These are phyloP conservation scores for Diaporthe citrichinensis DNA, from an alignment of 2,329 filamentous ascomycete species.

Conservation along the genomic window DNA sequence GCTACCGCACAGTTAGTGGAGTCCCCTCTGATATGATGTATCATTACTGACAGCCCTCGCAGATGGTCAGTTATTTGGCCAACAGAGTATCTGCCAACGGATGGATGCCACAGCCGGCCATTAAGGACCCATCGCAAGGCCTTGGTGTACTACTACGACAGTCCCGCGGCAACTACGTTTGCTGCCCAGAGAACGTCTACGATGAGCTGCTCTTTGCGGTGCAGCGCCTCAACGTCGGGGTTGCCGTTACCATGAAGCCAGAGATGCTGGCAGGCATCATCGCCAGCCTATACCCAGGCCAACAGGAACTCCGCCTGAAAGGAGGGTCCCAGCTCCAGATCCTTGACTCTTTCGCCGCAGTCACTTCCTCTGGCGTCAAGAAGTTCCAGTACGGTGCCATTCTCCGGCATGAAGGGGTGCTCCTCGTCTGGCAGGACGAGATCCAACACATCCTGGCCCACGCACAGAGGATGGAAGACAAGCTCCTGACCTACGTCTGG, in stretches of 20 bases:
- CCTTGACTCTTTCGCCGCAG: conserved; percentile 57
- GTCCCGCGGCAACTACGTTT: conserved; percentile 57
- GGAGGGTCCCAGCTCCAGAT: conserved; percentile 61
- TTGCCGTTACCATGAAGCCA: conserved; percentile 64
- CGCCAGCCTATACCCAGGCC: conserved; percentile 54
- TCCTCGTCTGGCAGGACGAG: conserved; percentile 61
- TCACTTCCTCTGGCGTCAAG: conserved; percentile 55
- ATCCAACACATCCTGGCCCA: conserved; percentile 56
- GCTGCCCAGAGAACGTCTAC: conserved; percentile 56
- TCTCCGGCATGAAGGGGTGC: conserved; percentile 56
- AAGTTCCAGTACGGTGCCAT: conserved; percentile 60
- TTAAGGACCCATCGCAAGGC: conserved; percentile 45
- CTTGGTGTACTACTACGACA: conserved; percentile 56
- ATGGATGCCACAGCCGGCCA: conserved; percentile 48
- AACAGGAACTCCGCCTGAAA: conserved; percentile 58
- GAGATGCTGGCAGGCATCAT: conserved; percentile 62
- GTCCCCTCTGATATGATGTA: not conserved
- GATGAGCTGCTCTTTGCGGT: conserved; percentile 57
- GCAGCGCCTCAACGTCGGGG: conserved; percentile 59
- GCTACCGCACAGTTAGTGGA: conserved; percentile 49
- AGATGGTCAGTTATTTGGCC: conserved; percentile 52
- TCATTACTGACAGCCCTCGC: not conserved
- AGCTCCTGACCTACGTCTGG: conserved; percentile 52
- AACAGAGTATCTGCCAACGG: conserved; percentile 49
- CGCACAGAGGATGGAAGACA: conserved; percentile 52